These are phyloP conservation scores for Pseudonitzschia pungens DNA, from an alignment of 108 stramenopile species.

Conservation along the genomic window DNA sequence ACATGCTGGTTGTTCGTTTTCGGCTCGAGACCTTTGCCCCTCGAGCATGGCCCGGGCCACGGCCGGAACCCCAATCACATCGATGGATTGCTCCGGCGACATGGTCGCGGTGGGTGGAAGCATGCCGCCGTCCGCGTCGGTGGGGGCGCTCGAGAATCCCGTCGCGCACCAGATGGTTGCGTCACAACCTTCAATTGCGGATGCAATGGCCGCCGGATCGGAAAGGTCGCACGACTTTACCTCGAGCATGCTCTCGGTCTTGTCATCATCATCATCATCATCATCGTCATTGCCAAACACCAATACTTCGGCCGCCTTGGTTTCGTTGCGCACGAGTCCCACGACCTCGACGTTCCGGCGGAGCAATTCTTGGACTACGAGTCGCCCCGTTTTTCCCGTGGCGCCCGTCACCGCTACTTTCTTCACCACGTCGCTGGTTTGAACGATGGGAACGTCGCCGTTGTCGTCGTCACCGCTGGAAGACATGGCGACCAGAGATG, in stretches of 20 bases:
- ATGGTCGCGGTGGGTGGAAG: constrained; percentile 26
- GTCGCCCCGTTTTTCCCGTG: constrained; percentile 71
- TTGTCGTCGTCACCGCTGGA: neutral
- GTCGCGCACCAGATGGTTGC: constrained; percentile 86
- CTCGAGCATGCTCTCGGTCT: too few species aligned
- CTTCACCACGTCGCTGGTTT: constrained; percentile 26
- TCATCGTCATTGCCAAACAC: too few species aligned
- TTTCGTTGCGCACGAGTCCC: constrained; percentile 63
- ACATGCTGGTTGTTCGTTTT: constrained; percentile 5
- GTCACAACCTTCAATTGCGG: constrained; percentile 51
- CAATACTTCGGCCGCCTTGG: constrained; percentile 50
- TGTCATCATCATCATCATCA: too few species aligned
- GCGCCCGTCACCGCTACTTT: constrained; percentile 80
- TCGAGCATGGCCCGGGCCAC: constrained; percentile 39
- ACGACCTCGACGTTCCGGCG: constrained; percentile 50
- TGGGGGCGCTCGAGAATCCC: constrained; percentile 47
- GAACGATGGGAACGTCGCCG: neutral
- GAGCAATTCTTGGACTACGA: constrained; percentile 72
- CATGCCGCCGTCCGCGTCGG: neutral
- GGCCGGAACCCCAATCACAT: constrained; percentile 66
- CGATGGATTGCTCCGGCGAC: constrained; percentile 56
- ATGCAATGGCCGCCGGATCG: constrained; percentile 33
- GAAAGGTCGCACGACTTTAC: constrained; percentile 57
- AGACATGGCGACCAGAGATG: neutral
- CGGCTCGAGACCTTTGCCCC: neutral